A percentile compares a stretch with the other conserved stretches of the same genome.
Conservation (phyloP, 2,329 filamentous ascomycete species). For the Diatrype stigma region DNA sequence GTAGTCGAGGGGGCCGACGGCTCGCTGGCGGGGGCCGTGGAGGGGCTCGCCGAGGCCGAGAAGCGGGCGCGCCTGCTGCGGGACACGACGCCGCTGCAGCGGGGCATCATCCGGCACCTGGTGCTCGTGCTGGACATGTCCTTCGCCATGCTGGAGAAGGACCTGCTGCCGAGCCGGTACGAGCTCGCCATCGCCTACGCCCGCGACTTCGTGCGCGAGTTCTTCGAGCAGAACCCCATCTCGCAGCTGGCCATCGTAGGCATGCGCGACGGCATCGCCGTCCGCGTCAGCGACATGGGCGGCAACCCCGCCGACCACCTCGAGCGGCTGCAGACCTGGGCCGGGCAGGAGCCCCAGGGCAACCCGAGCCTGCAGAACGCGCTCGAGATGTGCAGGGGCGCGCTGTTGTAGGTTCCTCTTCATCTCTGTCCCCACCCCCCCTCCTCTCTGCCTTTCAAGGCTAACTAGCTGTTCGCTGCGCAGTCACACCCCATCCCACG, state of each 20-base stretch:
- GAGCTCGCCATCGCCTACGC: conserved; percentile 78
- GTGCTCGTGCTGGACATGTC: conserved; percentile 90
- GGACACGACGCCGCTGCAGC: conserved; percentile 91
- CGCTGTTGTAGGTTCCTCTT: conserved; percentile 62
- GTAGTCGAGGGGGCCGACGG: conserved; percentile 77
- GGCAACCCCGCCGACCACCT: conserved; percentile 90
- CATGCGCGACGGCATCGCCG: conserved; percentile 87
- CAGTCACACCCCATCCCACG: conserved; percentile 86
- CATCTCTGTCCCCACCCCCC: not conserved
- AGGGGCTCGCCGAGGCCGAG: conserved; percentile 72
- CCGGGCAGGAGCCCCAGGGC: conserved; percentile 64
- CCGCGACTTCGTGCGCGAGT: conserved; percentile 84
- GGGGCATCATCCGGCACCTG: conserved; percentile 95
- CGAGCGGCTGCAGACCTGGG: conserved; percentile 65
- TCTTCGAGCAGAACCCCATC: conserved; percentile 98
- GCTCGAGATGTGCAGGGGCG: conserved; percentile 88
- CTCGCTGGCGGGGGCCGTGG: conserved; percentile 66
- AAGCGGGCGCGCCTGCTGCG: conserved; percentile 78
- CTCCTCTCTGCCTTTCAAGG: not conserved
- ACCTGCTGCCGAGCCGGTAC: conserved; percentile 83
- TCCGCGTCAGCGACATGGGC: conserved; percentile 81
- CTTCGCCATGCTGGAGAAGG: conserved; percentile 91
- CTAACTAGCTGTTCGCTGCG: not conserved
- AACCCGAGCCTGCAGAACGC: conserved; percentile 87
- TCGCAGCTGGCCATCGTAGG: conserved; percentile 89